Conservation (phyloP, 2,329 filamentous ascomycete species). For the Allantophomopsis cytisporea region DNA sequence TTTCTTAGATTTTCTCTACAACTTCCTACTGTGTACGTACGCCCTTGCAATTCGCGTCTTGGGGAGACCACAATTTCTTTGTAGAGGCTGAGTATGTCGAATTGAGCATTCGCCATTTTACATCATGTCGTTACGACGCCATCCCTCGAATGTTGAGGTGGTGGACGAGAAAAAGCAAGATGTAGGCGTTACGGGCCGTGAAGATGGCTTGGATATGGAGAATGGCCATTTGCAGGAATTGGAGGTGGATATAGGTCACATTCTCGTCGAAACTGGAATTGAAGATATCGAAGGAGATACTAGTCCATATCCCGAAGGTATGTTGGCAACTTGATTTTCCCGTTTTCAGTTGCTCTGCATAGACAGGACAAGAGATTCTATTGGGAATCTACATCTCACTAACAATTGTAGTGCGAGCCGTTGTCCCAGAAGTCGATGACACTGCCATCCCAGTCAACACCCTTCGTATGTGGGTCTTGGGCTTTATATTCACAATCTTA, state of each 20-base stretch:
- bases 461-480: conserved; percentile 24
- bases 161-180: too few species aligned
- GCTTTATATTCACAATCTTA: conserved; percentile 20
- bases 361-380: background rate
- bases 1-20: too few species aligned
- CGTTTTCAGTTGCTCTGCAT: background rate
- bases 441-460: conserved; percentile 24
- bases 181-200: too few species aligned
- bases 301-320: conserved; percentile 49
- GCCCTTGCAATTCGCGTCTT: too few species aligned
- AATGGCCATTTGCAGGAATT: conserved; percentile 7
- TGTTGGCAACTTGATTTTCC: conserved; percentile 21
- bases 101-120: too few species aligned
- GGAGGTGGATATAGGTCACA: conserved; percentile 6
- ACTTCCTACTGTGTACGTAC: too few species aligned
- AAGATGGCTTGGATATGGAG: conserved; percentile 2
- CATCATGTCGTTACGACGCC: too few species aligned
- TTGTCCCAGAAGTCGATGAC: conserved; percentile 29
- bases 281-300: conserved; percentile 7
- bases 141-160: too few species aligned
- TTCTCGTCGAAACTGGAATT: conserved; percentile 5
- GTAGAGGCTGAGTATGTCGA: too few species aligned
- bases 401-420: conserved; percentile 22
- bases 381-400: background rate
- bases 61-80: too few species aligned